Evolutionary conservation across 306 rosid genomes (phyloP), one percentile per base, ranked within the genome.

Genomic region (Malus sylvestris): DNA sequence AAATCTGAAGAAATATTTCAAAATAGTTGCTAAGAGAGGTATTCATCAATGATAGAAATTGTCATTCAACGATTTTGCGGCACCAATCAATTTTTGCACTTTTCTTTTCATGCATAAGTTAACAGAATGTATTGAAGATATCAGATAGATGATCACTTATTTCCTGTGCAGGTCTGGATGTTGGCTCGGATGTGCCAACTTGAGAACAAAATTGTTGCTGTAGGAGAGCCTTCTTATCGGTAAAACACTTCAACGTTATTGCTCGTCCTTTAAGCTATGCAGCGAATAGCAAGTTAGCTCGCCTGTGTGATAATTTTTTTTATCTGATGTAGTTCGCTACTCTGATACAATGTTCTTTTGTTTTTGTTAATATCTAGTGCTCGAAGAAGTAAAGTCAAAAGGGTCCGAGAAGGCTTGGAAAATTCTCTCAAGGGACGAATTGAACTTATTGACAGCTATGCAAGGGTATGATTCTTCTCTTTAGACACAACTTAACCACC

Each of bases 171-270:
- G 99, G 92, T 95, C 65, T 95, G 97, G 99, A 90, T 95, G 93
- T 81, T 95, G 81, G 97, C 97, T 86, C 88, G 99, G 74, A 92
- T 95, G 97, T 89, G 92, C 89, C 99, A 95, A 86, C 90, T 95
- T 60, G 93, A 95, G 88, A 92, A 92, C 89, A 92, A 95, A 87
- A 95, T 95, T 73, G 81, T 88, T 66, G 99, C 97, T 20, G 91
- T 92, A 58, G 99, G 99, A 81, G 97, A 95, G 76, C 91, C 97
- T 77, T 88, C 92, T 73, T 95, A 95, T 77, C 87, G 97, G 99
- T 95, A 84, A 88, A 78, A 64, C 75, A 45, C 52, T 60, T 57
- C 65, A 75, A 72, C 49, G 74, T 64, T 63, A 14, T 62, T 38
- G 51, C 16, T 64, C 44, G 29, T 74, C 18, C 53, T 82, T 70